phyloP scores from a whole-genome alignment of 495 filamentous ascomycete genomes.

The Penicillium pancosmium region DNA sequence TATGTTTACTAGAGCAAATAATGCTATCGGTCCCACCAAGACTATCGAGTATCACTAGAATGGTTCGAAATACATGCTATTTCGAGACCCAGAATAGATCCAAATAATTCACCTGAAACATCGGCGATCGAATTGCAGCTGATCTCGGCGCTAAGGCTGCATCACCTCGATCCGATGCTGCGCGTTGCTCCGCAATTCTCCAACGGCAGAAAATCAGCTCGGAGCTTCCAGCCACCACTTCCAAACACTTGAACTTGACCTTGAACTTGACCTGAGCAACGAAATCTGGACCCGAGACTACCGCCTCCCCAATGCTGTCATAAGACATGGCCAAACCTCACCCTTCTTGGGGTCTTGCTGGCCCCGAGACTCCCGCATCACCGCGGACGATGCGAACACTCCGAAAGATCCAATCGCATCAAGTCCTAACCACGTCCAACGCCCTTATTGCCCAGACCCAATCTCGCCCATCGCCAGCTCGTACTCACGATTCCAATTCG shows the following conservation, averaged over 20 bases:
- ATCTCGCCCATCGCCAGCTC: constrained; percentile 35
- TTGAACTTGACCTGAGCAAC: background rate
- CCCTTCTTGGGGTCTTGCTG: constrained; percentile 32
- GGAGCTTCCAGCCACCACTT: constrained; percentile 28
- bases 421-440: constrained; percentile 43
- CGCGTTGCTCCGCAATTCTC: constrained; percentile 23
- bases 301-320: constrained; percentile 9
- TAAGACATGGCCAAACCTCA: constrained; percentile 28
- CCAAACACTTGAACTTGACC: background rate
- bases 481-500: constrained; percentile 5
- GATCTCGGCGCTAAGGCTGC: background rate
- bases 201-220: constrained; percentile 28
- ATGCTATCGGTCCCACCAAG: no score
- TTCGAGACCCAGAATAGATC: no score
- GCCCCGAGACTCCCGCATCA: constrained; percentile 43
- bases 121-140: background rate
- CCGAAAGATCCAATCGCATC: constrained; percentile 57
- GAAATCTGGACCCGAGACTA: no score
- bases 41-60: no score
- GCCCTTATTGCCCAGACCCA: constrained; percentile 42
- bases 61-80: no score
- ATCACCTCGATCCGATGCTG: background rate
- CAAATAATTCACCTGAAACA: no score
- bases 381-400: constrained; percentile 52
- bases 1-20: no score